Percentiles rank a stretch among this genome's conserved stretches.
Evolutionary conservation across 306 rosid genomes (phyloP).

Genomic region (Malus sieversii): DNA sequence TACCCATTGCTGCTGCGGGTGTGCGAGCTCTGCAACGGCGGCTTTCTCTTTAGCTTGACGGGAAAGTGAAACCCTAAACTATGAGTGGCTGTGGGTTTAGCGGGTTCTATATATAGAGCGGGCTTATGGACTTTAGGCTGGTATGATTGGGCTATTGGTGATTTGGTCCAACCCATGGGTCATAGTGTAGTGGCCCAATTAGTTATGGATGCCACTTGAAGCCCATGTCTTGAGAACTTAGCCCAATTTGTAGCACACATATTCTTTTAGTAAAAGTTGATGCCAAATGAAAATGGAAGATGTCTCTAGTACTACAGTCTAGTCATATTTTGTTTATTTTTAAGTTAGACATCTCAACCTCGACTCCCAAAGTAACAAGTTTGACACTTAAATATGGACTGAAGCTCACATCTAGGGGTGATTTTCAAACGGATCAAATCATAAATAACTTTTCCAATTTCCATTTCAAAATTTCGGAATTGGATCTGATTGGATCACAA

Average conservation of each 20-base stretch:
- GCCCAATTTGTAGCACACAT: not conserved
- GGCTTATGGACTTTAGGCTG: not conserved
- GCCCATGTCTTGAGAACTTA: not conserved
- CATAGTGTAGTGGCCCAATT: not conserved
- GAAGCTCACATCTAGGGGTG: no score
- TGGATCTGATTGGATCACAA: no score
- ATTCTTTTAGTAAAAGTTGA: not conserved
- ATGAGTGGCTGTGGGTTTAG: not conserved
- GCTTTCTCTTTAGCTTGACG: slow-evolving; percentile 2
- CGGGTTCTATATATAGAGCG: not conserved
- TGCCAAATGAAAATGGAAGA: no score
- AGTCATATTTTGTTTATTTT: no score
- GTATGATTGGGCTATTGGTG: not conserved
- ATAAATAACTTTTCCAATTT: no score
- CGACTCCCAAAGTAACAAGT: no score
- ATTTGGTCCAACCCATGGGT: not conserved
- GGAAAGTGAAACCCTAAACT: slow-evolving; percentile 34
- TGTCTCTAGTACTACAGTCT: no score
- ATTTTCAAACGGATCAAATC: no score
- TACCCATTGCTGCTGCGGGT: slow-evolving; percentile 50
- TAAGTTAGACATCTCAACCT: no score
- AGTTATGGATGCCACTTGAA: not conserved
- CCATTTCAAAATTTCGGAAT: no score
- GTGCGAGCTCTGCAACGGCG: slow-evolving; percentile 24
- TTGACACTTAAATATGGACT: no score